phyloP scores from a whole-genome alignment of 306 rosid species.

The Vigna nakashimae region DNA sequence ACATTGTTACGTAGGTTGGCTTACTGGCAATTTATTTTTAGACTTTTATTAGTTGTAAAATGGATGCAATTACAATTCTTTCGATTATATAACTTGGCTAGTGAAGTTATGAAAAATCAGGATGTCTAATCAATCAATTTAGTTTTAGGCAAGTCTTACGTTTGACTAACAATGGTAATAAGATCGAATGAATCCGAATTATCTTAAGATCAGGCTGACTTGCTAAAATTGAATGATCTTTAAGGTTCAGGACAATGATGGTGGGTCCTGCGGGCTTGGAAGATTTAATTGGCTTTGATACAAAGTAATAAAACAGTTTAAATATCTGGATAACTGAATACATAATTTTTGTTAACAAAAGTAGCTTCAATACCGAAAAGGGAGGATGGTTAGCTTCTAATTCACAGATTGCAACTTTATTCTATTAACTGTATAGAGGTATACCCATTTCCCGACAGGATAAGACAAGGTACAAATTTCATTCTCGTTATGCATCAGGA shows the following conservation, averaged over 20 bases:
- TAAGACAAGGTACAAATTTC: no score
- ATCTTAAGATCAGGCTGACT: background rate
- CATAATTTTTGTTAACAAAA: background rate
- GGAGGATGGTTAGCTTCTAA: background rate
- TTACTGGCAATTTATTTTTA: background rate
- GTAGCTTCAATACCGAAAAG: background rate
- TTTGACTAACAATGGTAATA: constrained; percentile 3
- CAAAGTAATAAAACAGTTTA: background rate
- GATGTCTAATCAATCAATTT: background rate
- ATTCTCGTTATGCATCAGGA: no score
- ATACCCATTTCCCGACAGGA: no score
- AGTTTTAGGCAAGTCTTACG: background rate
- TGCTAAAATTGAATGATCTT: constrained; percentile 3
- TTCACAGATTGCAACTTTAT: background rate
- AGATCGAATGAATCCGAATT: constrained; percentile 13
- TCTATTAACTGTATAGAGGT: background rate
- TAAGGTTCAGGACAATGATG: background rate
- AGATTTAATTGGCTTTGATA: background rate
- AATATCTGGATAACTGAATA: background rate
- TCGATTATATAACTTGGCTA: background rate
- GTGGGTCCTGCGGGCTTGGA: background rate
- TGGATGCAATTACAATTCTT: background rate
- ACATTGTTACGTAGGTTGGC: constrained; percentile 20
- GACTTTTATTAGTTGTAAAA: constrained; percentile 7
- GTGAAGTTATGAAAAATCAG: background rate